These are phyloP conservation scores for Tirmania nivea DNA, from an alignment of 495 filamentous ascomycete genomes.

Conservation along the genomic window DNA sequence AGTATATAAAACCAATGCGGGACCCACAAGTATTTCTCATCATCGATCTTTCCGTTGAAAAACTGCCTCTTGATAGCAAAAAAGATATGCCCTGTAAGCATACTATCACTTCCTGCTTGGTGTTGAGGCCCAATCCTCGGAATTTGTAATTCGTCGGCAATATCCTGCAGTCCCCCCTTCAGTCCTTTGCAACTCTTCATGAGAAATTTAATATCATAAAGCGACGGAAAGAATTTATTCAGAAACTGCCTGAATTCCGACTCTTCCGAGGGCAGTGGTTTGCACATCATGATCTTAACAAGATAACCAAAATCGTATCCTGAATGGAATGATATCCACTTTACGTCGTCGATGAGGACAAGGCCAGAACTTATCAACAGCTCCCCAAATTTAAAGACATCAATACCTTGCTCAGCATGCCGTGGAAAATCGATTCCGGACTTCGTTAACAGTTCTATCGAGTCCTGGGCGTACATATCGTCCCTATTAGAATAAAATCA, in stretches of 20 bases:
- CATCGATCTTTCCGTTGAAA: constrained; percentile 57
- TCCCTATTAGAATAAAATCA: constrained; percentile 25
- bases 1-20: neutral
- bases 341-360: constrained; percentile 66
- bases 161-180: constrained; percentile 75
- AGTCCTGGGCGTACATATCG: constrained; percentile 91
- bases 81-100: constrained; percentile 83
- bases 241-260: constrained; percentile 65
- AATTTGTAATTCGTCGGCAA: constrained; percentile 78
- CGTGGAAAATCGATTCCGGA: constrained; percentile 72
- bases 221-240: constrained; percentile 70
- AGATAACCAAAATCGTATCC: constrained; percentile 97
- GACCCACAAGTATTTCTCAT: constrained; percentile 30
- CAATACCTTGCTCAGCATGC: constrained; percentile 75
- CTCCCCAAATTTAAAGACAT: constrained; percentile 67
- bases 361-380: constrained; percentile 78
- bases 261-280: constrained; percentile 66
- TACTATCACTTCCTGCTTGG: constrained; percentile 74
- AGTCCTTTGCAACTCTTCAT: constrained; percentile 38
- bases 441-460: constrained; percentile 66
- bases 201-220: constrained; percentile 93
- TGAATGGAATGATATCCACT: constrained; percentile 96
- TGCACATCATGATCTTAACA: constrained; percentile 70
- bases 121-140: constrained; percentile 70
- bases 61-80: constrained; percentile 69